These are phyloP conservation scores for Dactylella cylindrospora DNA, from an alignment of 2,329 filamentous ascomycete species.

Conservation along the genomic window DNA sequence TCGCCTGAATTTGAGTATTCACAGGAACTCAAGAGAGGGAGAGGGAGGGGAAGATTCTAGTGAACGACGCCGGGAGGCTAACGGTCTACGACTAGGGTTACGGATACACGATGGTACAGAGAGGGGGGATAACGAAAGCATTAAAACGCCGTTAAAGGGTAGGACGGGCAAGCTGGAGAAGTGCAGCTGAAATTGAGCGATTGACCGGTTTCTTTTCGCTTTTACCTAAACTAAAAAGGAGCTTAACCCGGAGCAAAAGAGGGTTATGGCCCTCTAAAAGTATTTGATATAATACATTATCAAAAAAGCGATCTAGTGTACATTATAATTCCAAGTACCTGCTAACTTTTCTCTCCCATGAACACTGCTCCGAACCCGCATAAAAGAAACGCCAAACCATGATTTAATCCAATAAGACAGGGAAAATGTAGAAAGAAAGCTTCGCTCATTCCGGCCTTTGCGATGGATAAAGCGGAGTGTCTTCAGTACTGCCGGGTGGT, in stretches of 20 bases:
- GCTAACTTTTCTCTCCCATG: no score
- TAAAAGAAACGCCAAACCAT: constrained; percentile 3
- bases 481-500: constrained; percentile 18
- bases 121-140: constrained; percentile 85
- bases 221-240: background rate
- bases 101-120: constrained; percentile 90
- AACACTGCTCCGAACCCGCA: no score
- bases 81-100: constrained; percentile 61
- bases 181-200: constrained; percentile 17
- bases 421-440: background rate
- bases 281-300: background rate
- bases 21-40: no score
- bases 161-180: constrained; percentile 23
- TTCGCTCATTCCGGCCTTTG: constrained; percentile 25
- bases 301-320: background rate
- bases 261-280: background rate
- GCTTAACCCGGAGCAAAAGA: background rate
- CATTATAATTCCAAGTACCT: background rate
- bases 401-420: constrained; percentile 2
- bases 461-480: constrained; percentile 26
- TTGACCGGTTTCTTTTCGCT: background rate
- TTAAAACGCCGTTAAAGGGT: constrained; percentile 62
- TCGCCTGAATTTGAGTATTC: no score
- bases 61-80: constrained; percentile 27
- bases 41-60: background rate